These are phyloP conservation scores for Arabidopsis suecica DNA, from an alignment of 345 rosid genomes.

Conservation along the genomic window DNA sequence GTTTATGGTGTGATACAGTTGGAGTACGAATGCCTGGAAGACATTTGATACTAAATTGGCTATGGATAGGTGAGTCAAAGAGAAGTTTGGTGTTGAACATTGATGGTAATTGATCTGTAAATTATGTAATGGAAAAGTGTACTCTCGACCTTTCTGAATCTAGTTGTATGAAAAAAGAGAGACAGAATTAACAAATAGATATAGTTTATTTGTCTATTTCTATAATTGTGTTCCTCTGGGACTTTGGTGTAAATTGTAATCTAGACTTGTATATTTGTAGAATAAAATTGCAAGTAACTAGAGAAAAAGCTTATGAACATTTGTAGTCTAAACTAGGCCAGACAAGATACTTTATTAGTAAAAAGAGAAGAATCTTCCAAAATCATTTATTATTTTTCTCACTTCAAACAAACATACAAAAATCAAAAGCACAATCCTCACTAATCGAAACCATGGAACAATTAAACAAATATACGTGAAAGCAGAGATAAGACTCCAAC, in stretches of 20 bases:
- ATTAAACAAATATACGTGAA: constrained; percentile 35
- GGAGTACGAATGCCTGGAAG: constrained; percentile 56
- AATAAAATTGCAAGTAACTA: neutral
- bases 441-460: neutral
- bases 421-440: neutral
- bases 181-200: constrained; percentile 21
- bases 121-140: constrained; percentile 1
- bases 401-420: neutral
- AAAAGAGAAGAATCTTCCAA: neutral
- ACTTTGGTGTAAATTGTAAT: neutral
- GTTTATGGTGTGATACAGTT: constrained; percentile 57
- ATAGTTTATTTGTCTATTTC: neutral
- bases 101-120: constrained; percentile 13
- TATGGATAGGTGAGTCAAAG: constrained; percentile 45
- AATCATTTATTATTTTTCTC: neutral
- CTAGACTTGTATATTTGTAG: constrained; percentile 4
- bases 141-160: constrained; percentile 14
- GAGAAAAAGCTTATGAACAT: neutral
- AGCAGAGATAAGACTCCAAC: constrained; percentile 25
- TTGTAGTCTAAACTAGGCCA: neutral
- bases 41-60: constrained; percentile 34
- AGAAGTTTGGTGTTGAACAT: constrained; percentile 17
- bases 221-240: neutral
- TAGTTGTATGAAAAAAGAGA: constrained; percentile 9
- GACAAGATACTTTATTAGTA: neutral